Evolutionary conservation across 2,329 filamentous ascomycete species (phyloP).

Genomic region (Akanthomyces lecanii): DNA sequence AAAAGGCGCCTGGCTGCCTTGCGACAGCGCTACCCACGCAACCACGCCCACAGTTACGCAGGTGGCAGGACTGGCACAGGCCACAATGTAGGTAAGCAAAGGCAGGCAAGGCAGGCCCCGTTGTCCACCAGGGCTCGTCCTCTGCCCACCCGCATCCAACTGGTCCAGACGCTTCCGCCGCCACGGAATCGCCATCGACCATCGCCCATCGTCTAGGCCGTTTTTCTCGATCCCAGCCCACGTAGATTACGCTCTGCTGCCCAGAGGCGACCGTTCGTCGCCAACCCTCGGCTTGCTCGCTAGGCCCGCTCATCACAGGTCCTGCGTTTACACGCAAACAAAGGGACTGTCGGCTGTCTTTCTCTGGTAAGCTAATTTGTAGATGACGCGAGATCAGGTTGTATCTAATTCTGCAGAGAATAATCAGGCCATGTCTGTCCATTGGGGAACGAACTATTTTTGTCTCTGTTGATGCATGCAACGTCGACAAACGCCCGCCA

Average conservation of each 20-base stretch:
- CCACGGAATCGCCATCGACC: background rate
- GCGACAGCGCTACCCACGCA: background rate
- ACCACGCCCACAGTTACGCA: too few relatives aligned
- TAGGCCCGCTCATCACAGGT: background rate
- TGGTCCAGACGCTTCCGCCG: background rate
- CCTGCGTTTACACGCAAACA: background rate
- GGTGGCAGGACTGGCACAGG: too few relatives aligned
- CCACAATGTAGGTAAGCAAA: too few relatives aligned
- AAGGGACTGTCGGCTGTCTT: background rate
- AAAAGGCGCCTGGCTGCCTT: background rate
- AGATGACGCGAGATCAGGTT: background rate
- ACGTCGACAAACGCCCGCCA: background rate
- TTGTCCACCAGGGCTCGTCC: too few relatives aligned
- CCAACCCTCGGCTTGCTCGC: background rate
- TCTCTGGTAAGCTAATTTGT: background rate
- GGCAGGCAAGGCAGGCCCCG: too few relatives aligned
- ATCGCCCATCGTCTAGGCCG: slow-evolving; percentile 1
- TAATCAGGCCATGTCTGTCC: background rate
- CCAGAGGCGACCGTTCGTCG: background rate
- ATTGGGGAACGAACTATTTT: background rate
- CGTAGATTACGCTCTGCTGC: background rate
- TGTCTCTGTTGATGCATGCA: slow-evolving; percentile 6
- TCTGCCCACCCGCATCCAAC: background rate
- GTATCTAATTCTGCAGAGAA: background rate
- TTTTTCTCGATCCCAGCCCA: background rate